A percentile compares a stretch with the other conserved stretches of the same genome.
Conservation (phyloP, 2,329 filamentous ascomycete genomes). For the Metarhizium anisopliae region DNA sequence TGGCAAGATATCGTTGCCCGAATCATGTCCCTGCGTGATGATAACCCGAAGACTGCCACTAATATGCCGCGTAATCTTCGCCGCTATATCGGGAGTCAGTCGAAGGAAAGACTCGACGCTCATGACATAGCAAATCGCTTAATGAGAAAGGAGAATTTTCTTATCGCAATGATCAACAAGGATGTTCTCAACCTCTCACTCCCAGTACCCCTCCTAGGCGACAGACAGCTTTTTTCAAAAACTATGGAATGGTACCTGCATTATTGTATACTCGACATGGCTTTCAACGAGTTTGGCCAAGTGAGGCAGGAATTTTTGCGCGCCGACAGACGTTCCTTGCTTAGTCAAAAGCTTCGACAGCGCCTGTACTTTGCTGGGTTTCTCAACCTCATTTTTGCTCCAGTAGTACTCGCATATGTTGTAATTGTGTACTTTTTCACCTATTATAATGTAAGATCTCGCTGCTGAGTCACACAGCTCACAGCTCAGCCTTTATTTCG, state of each 20-base stretch:
- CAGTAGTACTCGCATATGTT: conserved; percentile 79
- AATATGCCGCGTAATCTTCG: conserved; percentile 44
- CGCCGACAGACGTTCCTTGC: conserved; percentile 65
- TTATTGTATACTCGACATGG: conserved; percentile 83
- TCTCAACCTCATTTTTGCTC: conserved; percentile 78
- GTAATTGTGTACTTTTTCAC: conserved; percentile 87
- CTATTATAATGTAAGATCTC: conserved; percentile 69
- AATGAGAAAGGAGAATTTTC: conserved; percentile 94
- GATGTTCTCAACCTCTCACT: conserved; percentile 83
- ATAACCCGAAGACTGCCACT: conserved; percentile 70
- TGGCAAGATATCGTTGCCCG: conserved; percentile 87
- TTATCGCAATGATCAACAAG: conserved; percentile 96
- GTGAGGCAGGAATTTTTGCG: conserved; percentile 80
- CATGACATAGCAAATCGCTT: conserved; percentile 94
- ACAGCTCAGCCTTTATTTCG: not conserved
- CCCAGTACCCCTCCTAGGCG: conserved; percentile 72
- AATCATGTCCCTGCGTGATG: conserved; percentile 74
- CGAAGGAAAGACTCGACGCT: conserved; percentile 88
- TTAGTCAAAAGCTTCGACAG: conserved; percentile 69
- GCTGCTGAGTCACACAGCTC: not conserved
- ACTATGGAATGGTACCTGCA: conserved; percentile 90
- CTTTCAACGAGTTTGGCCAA: conserved; percentile 84
- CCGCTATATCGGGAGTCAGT: conserved; percentile 67
- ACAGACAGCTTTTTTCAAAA: conserved; percentile 75
- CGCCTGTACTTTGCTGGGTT: conserved; percentile 77